Base-by-base conservation (phyloP, 2,329 filamentous ascomycete species). In the Incumbomyces delicatus region DNA sequence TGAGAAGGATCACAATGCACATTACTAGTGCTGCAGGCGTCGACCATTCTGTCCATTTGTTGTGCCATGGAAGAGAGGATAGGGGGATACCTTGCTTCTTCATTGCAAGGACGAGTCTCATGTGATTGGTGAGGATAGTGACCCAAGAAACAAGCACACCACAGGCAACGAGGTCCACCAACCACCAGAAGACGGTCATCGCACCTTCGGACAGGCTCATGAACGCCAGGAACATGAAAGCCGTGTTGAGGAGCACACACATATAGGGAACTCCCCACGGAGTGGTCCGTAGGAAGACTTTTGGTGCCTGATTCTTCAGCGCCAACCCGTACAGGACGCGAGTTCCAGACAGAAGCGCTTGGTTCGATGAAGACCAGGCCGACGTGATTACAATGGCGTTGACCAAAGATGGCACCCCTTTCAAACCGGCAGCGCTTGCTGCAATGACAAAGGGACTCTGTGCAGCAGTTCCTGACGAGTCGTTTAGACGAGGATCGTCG, bases 101-200 rank as follows among this genome's bases (percentile, higher is more conserved):
- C 61, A 81, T 65, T 0, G 77, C 77, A 33, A 70, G 60, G 37
- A 73, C 65, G 33, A 83, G 56, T 11, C 79, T 70, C 31, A 79
- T 74, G 52, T 81, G 76, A 52, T 80, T 81, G 39, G 76, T 43
- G n/a, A 77, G 57, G 49, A 81, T 78, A 0, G 71, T 66, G 1
- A 70, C 74, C 81, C 81, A 85, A 1, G 75, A 79, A 6, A 84
- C 69, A 37, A 85, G 59, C 2, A 81, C 78, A 6, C 78, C 79
- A 3, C 76, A 76, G 0, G 79, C 72, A 0, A 78, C 81, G 34
- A 84, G 59, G 44, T 76, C 67, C 11, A 82, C 70, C 8, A 84
- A 66, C 78, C 79, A 84, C 62, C 70, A 80, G 54, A 84, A 84
- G 4, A 81, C 80, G 0, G 73, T 80, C 54, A 81, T 63, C 0